Evolutionary conservation across 306 rosid genomes (phyloP), one percentile per base, ranked within the genome.

Genomic region (Rosa persica): DNA sequence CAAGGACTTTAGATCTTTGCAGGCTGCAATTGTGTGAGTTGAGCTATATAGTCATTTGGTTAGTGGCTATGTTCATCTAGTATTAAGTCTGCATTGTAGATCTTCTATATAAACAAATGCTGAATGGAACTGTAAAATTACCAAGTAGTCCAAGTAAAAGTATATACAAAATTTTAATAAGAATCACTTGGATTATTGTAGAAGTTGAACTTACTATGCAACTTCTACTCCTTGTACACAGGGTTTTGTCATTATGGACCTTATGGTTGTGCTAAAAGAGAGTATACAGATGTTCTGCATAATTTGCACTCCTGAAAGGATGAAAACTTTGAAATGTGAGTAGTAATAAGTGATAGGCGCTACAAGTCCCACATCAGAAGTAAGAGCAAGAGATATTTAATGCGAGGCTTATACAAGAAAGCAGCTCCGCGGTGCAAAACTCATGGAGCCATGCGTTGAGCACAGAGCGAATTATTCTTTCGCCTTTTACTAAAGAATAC

Each of bases 401-500:
- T 20, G 25, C 1, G 11, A 54, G 25, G 27, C 4, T 8, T 20
- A 54, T 54, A 54, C 0, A 54, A 54, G 0, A 54, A n/a, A 54
- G 61, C 61, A 54, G 61, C 25, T 54, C 5, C 8, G 8, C 8
- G 1, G 2, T 5, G 44, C 44, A 15, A 16, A 1, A 49, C 51
- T 51, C 43, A 48, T 16, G 64, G 19, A 72, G 76, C 76, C 64
- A 51, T 72, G 76, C 20, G 47, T 30, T 72, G 46, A 72, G 64
- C 76, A 72, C 64, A 72, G 5, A 72, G 64, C 27, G 46, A 71
- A 71, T 46, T 71, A 71, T 71, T 48, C 44, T 71, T 48, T 71
- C 46, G 61, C 62, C 76, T 72, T 72, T 72, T 72, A 72, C 47
- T 49, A 72, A 72, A 51, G 64, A 72, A 51, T 34, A 51, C 64